phyloP scores from a whole-genome alignment of 768 basidiomycete genomes.

The Tulasnella sp. region DNA sequence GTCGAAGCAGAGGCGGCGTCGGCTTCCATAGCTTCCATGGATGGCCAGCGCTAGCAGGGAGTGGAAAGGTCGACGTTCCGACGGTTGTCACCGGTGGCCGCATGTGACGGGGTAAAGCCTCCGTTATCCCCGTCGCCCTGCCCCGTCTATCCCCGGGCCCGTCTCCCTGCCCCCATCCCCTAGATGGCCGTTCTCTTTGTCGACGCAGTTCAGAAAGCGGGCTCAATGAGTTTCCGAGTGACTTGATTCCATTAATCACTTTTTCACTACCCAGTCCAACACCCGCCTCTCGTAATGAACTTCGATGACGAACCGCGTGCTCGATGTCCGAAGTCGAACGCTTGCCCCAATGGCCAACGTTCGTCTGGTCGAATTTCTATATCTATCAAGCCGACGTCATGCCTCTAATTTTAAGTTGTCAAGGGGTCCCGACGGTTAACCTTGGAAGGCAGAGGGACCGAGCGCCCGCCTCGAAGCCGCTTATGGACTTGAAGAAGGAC shows the following conservation, averaged over 20 bases:
- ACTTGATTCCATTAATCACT: neutral
- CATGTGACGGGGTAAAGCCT: neutral
- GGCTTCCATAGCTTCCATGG: too few species aligned
- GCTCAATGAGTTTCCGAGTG: neutral
- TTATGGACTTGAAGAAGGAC: neutral
- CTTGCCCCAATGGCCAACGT: neutral
- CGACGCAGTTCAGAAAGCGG: neutral
- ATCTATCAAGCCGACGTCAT: neutral
- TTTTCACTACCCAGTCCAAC: too few species aligned
- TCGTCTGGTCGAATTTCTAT: neutral
- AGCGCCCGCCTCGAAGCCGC: neutral
- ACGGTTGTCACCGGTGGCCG: conserved; percentile 1
- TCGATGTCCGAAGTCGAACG: neutral
- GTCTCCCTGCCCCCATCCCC: neutral
- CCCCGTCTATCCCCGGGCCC: neutral
- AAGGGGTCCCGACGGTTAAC: neutral
- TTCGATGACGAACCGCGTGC: neutral
- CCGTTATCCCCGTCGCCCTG: neutral
- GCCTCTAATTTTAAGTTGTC: neutral
- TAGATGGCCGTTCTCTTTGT: neutral
- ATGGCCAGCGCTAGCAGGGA: neutral
- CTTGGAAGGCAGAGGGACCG: neutral
- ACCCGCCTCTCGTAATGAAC: neutral
- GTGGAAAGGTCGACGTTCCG: conserved; percentile 5
- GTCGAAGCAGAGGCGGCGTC: too few species aligned